Base-by-base conservation (phyloP, 2,329 filamentous ascomycete genomes). In the Curvularia eragrostidis region DNA sequence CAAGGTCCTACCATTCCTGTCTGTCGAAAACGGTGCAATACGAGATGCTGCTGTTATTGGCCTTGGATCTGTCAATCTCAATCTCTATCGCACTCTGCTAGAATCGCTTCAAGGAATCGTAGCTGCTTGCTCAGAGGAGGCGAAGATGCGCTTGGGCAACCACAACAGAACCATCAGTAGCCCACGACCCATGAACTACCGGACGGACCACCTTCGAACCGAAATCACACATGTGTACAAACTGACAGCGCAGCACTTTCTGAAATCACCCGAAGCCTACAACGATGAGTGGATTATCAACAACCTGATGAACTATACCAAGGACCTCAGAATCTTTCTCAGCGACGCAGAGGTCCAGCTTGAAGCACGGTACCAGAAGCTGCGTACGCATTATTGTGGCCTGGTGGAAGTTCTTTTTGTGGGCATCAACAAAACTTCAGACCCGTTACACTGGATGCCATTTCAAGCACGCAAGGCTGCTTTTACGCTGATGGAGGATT, bases 151-250 rank as follows among this genome's bases (percentile, higher is more conserved):
- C 30, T 88, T 97, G 56, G 83, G 81, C 21, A 77, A 78, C 21
- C 95, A 98, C 74, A 91, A 94, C 71, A 87, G 95, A 51, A 92
- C 89, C 24, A 88, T 90, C 47, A 97, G 93, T 77, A 92, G 87
- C 64, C 90, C 93, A 1, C 64, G 65, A 34, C 87, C 90, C 44
- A 85, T 91, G 53, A 96, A 91, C 72, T 87, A 89, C 52, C 91
- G 89, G 71, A 95, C 92, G 64, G 95, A 98, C 72, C 82, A 93
- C 30, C 79, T 99, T 32, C 87, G 96, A 52, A 97, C 94, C 0
- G 95, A 98, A 74, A 93, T 98, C 50, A 97, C 96, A 0, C 91
- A 98, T 72, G 91, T 99, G 7, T 97, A 98, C 78, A 94, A 96
- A 73, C 82, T 98, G 34, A 98, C 94, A 0, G 93, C 93, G 0